Base-by-base conservation (phyloP, 2,329 filamentous ascomycete species). In the Botrytis squamosa region DNA sequence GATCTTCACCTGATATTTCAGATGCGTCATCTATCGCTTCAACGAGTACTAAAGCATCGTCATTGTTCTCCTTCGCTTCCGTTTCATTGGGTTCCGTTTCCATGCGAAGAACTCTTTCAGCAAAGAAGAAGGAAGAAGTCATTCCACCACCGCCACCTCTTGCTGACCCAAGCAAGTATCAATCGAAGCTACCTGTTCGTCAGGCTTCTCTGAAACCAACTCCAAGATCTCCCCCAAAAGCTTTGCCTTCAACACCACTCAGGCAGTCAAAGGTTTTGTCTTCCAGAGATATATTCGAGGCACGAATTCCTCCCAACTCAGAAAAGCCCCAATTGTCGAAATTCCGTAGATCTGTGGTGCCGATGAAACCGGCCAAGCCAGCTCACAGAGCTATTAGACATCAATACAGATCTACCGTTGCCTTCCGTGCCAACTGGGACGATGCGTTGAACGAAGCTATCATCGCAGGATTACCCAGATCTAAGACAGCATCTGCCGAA, bases 21-120 rank as follows among this genome's bases (percentile, higher is more conserved):
- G 80, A 81, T 67, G 66, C 77, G 18, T 79, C 77, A 16, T 81
- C 80, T 1, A 64, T 81, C 38, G 78, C 75, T 63, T 81, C 80
- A 42, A 79, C 76, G 4, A 81, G 80, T 74, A 81, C 80, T 5
- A 80, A 80, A 71, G 80, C 80, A 59, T 81, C 80, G 9, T 80
- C 79, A 8, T 40, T 80, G 14, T 78, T 70, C 55, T 46, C 20
- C 46, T 40, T 57, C 20, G 66, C 18, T 25, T n/a, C 66, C 29
- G 18, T 68, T 33, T 67, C 20, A 36, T 55, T 57, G 20, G 49
- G 10, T 18, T 38, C 66, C 5, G 25, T 68, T 57, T 67, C 71
- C 12, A 77, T 74, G 75, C 73, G 68, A 62, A 72, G 74, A 16
- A 44, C 65, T 29, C 77, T 75, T 40, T 75, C 74, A 14, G 63